Evolutionary conservation across 768 basidiomycete species (phyloP), one percentile per base, ranked within the genome.

Genomic region (Tremella yokohamensis): DNA sequence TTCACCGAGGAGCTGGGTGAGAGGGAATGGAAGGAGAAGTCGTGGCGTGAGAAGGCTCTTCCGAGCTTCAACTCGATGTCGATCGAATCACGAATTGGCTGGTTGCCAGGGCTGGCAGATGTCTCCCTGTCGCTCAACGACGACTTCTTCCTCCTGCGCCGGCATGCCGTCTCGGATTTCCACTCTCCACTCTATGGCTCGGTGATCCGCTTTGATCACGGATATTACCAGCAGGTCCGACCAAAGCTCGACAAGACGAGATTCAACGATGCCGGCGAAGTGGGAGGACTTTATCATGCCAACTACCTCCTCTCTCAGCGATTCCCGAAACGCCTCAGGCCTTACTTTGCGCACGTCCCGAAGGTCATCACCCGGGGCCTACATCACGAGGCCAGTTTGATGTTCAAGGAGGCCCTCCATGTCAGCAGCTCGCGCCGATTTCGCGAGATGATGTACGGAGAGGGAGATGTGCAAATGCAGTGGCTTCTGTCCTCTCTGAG

Each of bases 61-160:
- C 74, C 74, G 16, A 69, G 52, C 16, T 75, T 73, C 58, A 75
- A 73, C 40, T 75, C 72, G 6, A 71, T 72, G 69, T 64, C 74
- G 2, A 75, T 75, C 45, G 74, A 75, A 38, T 64, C 62, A 38
- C 48, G 69, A 11, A 58, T 73, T 2, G 72, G 69, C 2, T 73
- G 69, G 61, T 49, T 73, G 12, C 69, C 67, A 19, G 74, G 72
- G 20, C 49, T 75, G 59, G 58, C 64, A 34, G 69, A 68, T 40
- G 68, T 71, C 6, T 62, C 65, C 0, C 52, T 75, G 12, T 57
- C 69, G 3, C 50, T 73, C 39, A 75, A 73, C 54, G 72, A 73
- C 50, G 72, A 75, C 40, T 72, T 71, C 42, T 73, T 75, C 62
- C 39, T 75, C 1, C 59, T 75, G 8, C 58, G 57, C 34, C 68